phyloP scores from a whole-genome alignment of 805 yeast genomes.

The Suhomyces xylopsoci region DNA sequence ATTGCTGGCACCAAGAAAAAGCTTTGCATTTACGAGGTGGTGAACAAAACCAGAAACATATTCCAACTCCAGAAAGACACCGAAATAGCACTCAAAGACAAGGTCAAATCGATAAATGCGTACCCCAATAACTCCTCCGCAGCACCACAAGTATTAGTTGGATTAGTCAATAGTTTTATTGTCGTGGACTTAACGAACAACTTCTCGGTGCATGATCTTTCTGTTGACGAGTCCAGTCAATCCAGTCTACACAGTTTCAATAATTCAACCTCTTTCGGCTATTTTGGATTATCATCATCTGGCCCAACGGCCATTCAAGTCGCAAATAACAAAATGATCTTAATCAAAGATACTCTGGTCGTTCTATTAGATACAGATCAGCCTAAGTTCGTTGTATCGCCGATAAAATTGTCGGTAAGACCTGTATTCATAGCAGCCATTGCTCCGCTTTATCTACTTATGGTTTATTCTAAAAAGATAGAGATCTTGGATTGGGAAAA shows the following conservation, averaged over 20 bases:
- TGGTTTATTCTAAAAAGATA: slow-evolving; percentile 28
- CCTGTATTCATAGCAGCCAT: slow-evolving; percentile 28
- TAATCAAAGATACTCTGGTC: slow-evolving; percentile 34
- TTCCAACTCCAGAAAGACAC: slow-evolving; percentile 21
- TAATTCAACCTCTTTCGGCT: slow-evolving; percentile 31
- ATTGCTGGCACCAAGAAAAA: slow-evolving; percentile 30
- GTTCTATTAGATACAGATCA: slow-evolving; percentile 12
- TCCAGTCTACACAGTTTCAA: slow-evolving; percentile 15
- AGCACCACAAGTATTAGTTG: slow-evolving; percentile 16
- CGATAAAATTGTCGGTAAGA: slow-evolving; percentile 20
- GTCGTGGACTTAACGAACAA: slow-evolving; percentile 20
- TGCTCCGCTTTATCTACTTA: slow-evolving; percentile 32
- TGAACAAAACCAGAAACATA: slow-evolving; percentile 29
- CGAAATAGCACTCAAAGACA: slow-evolving; percentile 30
- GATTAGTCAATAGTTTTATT: slow-evolving; percentile 25
- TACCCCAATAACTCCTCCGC: slow-evolving; percentile 5
- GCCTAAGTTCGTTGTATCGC: slow-evolving; percentile 13
- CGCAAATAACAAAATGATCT: slow-evolving; percentile 13
- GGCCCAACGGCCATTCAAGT: slow-evolving; percentile 26
- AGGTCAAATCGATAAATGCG: slow-evolving; percentile 20
- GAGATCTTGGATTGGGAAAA: slow-evolving; percentile 34
- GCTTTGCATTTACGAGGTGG: slow-evolving; percentile 23
- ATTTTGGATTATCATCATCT: slow-evolving; percentile 34
- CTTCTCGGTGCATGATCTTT: slow-evolving; percentile 14
- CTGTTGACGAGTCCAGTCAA: slow-evolving; percentile 18